Evolutionary conservation across 2,329 filamentous ascomycete genomes (phyloP), one percentile per base, ranked within the genome.

Genomic region (Phaeosphaeriaceae sp.): DNA sequence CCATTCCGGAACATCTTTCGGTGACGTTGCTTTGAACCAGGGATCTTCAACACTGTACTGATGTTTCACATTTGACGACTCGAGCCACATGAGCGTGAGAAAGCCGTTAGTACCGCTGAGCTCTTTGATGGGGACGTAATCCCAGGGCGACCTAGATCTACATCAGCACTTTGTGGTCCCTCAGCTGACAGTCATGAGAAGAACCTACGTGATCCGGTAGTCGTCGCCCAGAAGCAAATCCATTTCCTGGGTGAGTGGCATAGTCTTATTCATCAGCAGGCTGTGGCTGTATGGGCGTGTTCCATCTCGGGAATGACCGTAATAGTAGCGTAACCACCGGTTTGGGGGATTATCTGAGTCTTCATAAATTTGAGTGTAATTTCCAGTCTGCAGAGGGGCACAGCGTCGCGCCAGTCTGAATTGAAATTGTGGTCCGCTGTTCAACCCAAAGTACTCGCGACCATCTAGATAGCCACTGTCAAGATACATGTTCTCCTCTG

Each of bases 391-490:
- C 9, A 64, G 20, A 22, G 62, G 56, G 1, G 64, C 66, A 24
- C 64, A 66, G 7, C 46, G 25, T 1, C 46, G 31, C 6, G 51
- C 44, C 7, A 51, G 22, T 7, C 61, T 53, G n/a, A 51, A 40
- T 3, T 33, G 11, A n/a, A 63, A 47, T 6, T 52, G 56, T 17
- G 54, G 56, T 1, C 63, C 57, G 1, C 49, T 53, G 33, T 69
- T 71, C 31, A 72, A 21, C 0, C 69, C 70, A 11, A 73, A 52
- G 49, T 72, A 51, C 1, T 51, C n/a, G n/a, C 55, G 53, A 33
- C 62, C 69, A 36, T 71, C 55, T 0, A 72, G 48, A 15, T 51
- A 48, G 6, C 64, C 67, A 2, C 61, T 66, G 22, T 72, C 68
- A 0, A 72, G 31, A 0, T 49, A 1, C 0, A 71, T 15, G 19